phyloP scores from a whole-genome alignment of 345 rosid species.

The Eucalyptus guilfoylei region DNA sequence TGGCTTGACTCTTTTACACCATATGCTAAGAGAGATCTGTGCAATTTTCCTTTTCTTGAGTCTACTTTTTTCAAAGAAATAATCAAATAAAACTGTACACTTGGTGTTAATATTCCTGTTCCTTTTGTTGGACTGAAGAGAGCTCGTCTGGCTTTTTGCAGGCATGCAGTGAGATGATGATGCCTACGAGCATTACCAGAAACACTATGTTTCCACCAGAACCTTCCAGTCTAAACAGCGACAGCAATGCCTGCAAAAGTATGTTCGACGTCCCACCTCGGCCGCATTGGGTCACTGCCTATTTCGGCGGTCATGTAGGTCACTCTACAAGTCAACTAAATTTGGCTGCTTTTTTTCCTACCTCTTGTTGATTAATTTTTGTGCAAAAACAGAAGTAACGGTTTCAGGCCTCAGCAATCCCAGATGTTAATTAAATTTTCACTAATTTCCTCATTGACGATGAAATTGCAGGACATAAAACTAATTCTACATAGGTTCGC shows the following conservation, averaged over 20 bases:
- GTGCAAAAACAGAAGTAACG: not conserved
- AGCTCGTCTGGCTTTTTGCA: not conserved
- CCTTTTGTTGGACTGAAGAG: not conserved
- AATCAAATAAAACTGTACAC: not conserved
- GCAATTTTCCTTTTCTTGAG: not conserved
- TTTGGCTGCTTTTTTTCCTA: not conserved
- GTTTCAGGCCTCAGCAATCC: not conserved
- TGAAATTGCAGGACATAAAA: constrained; percentile 21
- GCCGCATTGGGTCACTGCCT: constrained; percentile 61
- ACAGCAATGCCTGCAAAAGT: constrained; percentile 14
- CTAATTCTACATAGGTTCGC: constrained; percentile 26
- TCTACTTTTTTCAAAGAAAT: not conserved
- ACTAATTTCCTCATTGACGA: not conserved
- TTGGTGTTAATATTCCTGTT: not conserved
- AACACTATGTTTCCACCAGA: constrained; percentile 44
- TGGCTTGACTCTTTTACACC: not conserved
- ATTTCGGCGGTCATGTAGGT: constrained; percentile 42
- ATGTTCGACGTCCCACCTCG: constrained; percentile 39
- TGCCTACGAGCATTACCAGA: constrained; percentile 27
- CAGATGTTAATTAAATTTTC: not conserved
- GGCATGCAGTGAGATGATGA: constrained; percentile 57
- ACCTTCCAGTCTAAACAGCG: constrained; percentile 24
- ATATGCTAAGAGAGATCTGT: not conserved
- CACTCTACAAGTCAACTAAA: not conserved
- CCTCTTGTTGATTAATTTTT: not conserved